These are phyloP conservation scores for Xylariaceae sp. DNA, from an alignment of 2,329 filamentous ascomycete genomes.

Conservation along the genomic window DNA sequence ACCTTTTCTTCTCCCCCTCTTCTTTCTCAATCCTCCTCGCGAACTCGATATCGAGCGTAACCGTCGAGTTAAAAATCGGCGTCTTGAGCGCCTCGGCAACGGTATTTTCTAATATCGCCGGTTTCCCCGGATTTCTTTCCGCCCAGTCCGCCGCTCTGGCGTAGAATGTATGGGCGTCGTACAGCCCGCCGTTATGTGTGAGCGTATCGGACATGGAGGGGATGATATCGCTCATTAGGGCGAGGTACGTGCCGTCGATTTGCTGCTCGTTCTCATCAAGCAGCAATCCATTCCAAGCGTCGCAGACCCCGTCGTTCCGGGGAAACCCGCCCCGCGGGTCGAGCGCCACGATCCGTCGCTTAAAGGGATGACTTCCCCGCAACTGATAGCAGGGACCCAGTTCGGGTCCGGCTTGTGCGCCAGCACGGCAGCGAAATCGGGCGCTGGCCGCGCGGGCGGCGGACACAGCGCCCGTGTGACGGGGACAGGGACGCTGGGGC, in stretches of 20 bases:
- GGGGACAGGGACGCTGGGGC: constrained; percentile 16
- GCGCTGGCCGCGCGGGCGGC: constrained; percentile 17
- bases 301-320: constrained; percentile 18
- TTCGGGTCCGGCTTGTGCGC: constrained; percentile 16
- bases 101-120: constrained; percentile 12
- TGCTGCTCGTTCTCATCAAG: constrained; percentile 18
- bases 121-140: constrained; percentile 20
- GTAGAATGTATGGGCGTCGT: constrained; percentile 19
- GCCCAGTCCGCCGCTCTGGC: constrained; percentile 19
- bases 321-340: constrained; percentile 21
- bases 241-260: constrained; percentile 24
- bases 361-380: constrained; percentile 22
- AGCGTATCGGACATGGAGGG: constrained; percentile 29
- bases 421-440: constrained; percentile 20
- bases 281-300: constrained; percentile 24
- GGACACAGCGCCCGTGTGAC: constrained; percentile 17
- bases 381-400: constrained; percentile 20
- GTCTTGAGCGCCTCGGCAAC: constrained; percentile 17
- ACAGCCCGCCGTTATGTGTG: constrained; percentile 20
- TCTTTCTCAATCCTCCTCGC: constrained; percentile 19
- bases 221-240: constrained; percentile 25
- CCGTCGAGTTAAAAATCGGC: constrained; percentile 16
- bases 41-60: constrained; percentile 26
- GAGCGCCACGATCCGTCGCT: constrained; percentile 15
- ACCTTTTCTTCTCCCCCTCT: constrained; percentile 21